Percentiles rank a stretch among this genome's conserved stretches.
These are phyloP conservation scores for Flueggea neowawraea DNA, from an alignment of 441 rosid genomes.

Conservation along the genomic window DNA sequence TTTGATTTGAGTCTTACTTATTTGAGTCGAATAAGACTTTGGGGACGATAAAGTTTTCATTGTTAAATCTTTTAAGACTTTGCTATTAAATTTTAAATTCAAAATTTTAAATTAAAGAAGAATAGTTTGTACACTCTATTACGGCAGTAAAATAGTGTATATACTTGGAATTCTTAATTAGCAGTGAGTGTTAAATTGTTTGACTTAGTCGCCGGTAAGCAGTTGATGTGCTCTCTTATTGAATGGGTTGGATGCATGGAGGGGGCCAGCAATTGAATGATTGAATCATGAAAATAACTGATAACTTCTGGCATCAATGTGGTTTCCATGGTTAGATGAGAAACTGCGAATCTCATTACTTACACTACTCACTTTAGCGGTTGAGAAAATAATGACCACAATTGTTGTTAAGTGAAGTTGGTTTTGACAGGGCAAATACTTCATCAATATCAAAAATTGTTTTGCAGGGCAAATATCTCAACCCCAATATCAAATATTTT, in stretches of 20 bases:
- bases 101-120: no score
- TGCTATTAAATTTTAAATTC: no score
- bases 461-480: background rate
- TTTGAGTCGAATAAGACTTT: no score
- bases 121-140: no score
- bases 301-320: constrained; percentile 17
- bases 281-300: constrained; percentile 24
- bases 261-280: constrained; percentile 15
- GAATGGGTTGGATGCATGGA: background rate
- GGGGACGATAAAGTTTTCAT: no score
- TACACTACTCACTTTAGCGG: constrained; percentile 3
- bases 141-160: no score
- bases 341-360: constrained; percentile 2
- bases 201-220: background rate
- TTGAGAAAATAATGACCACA: constrained; percentile 15
- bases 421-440: constrained; percentile 1
- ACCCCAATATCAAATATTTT: background rate
- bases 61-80: no score
- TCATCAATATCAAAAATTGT: background rate
- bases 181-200: no score
- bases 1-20: no score
- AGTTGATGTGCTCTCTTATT: background rate
- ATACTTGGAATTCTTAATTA: no score
- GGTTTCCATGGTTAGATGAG: constrained; percentile 1
- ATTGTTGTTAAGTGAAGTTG: constrained; percentile 20